These are phyloP conservation scores for Plasmodium blacklocki DNA, from an alignment of 169 alveolate species.

Conservation along the genomic window DNA sequence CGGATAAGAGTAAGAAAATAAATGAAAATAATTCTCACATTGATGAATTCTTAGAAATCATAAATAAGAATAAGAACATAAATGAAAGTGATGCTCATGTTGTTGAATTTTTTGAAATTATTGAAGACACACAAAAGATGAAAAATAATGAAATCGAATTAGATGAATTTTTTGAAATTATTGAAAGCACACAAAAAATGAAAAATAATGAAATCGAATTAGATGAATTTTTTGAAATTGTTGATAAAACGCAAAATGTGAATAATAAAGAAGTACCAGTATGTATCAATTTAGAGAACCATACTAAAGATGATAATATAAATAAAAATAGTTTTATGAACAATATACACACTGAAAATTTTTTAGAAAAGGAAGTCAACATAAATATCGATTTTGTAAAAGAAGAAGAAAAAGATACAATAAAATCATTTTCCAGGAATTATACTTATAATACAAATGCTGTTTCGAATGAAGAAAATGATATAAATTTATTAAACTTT, in stretches of 20 bases:
- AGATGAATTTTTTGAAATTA: conserved; percentile 32
- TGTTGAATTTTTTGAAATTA: conserved; percentile 57
- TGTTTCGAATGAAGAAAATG: not conserved
- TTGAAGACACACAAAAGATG: conserved; percentile 15
- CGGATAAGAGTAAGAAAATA: conserved; percentile 18
- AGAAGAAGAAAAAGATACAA: not conserved
- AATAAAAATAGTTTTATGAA: not conserved
- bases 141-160: conserved; percentile 13
- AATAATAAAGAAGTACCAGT: not conserved
- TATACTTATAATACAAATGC: not conserved
- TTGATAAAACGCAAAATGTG: not conserved
- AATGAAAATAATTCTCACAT: not conserved
- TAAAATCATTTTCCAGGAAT: no score
- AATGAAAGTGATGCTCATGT: not conserved
- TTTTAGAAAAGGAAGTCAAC: conserved; percentile 3
- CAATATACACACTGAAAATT: not conserved
- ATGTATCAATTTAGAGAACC: conserved; percentile 35
- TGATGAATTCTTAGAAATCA: conserved; percentile 35
- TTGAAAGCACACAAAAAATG: conserved; percentile 15
- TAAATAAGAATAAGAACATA: conserved; percentile 1
- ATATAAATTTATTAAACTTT: not conserved
- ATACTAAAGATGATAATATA: conserved; percentile 9
- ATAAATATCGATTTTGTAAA: conserved; percentile 18
- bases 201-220: not conserved
- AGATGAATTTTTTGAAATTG: conserved; percentile 40